A percentile compares a stretch with the other conserved stretches of the same genome.
phyloP scores from a whole-genome alignment of 306 rosid species.

The Hippophae rhamnoides region DNA sequence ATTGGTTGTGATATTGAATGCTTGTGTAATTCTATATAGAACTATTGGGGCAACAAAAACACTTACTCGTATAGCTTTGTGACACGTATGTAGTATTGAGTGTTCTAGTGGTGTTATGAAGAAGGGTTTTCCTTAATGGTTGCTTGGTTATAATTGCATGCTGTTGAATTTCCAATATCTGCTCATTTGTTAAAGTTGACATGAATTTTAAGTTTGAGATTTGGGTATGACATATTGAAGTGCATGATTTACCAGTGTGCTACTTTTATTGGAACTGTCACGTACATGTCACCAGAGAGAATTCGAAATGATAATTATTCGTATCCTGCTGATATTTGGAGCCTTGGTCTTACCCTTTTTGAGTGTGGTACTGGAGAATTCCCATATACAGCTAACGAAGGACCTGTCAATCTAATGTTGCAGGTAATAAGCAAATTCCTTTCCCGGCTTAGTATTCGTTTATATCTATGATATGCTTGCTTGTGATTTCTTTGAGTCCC shows the following conservation, averaged over 20 bases:
- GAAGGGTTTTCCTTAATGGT: too few species aligned
- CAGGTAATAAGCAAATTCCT: conserved; percentile 49
- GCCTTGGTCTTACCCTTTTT: conserved; percentile 92
- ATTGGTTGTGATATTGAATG: background rate
- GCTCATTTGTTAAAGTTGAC: background rate
- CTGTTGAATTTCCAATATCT: background rate
- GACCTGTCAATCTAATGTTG: conserved; percentile 93
- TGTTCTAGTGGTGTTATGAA: too few species aligned
- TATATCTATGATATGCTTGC: conserved; percentile 1
- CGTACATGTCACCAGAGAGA: conserved; percentile 98
- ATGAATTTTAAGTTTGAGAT: background rate
- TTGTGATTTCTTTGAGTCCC: background rate
- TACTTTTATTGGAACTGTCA: conserved; percentile 92
- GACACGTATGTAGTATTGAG: too few species aligned
- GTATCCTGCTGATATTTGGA: conserved; percentile 98
- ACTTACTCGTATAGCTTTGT: too few species aligned
- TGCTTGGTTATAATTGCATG: too few species aligned
- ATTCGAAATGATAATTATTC: conserved; percentile 90
- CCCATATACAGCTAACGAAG: conserved; percentile 84
- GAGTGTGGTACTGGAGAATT: conserved; percentile 99
- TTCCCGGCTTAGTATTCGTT: background rate
- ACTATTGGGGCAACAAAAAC: too few species aligned
- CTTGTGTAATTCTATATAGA: background rate
- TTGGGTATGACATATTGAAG: background rate
- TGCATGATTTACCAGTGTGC: conserved; percentile 58